Conservation (phyloP, 352 stramenopile genomes). For the Detonula confervacea region DNA sequence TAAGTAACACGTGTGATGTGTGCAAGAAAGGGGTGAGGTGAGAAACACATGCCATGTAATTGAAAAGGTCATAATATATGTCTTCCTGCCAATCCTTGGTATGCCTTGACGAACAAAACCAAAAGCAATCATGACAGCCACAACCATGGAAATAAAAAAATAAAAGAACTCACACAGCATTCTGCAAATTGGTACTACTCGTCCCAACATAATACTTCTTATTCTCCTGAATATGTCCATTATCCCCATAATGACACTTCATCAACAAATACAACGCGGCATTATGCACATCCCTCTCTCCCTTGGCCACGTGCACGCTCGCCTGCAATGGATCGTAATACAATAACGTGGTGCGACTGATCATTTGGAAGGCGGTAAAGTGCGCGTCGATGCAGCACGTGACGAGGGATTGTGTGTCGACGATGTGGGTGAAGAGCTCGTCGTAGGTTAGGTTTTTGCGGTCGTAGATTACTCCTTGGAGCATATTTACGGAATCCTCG, state of each 20-base stretch:
- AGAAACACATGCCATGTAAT: too few relatives aligned
- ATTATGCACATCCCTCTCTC: constrained; percentile 37
- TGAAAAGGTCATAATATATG: too few relatives aligned
- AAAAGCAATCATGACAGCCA: neutral
- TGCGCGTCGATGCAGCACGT: constrained; percentile 75
- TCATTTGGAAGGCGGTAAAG: constrained; percentile 69
- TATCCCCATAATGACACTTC: constrained; percentile 73
- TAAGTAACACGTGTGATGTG: too few relatives aligned
- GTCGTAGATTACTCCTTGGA: constrained; percentile 62
- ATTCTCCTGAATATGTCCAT: constrained; percentile 65
- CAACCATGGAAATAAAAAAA: neutral
- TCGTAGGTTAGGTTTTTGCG: constrained; percentile 70
- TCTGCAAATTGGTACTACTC: constrained; percentile 44
- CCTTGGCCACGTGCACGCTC: constrained; percentile 24
- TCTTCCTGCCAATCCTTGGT: too few relatives aligned
- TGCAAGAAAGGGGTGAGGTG: neutral
- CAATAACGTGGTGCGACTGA: constrained; percentile 39
- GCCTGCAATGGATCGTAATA: constrained; percentile 64
- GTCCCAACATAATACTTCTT: constrained; percentile 62
- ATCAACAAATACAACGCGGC: constrained; percentile 62
- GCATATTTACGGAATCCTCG: constrained; percentile 53
- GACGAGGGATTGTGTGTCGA: constrained; percentile 49
- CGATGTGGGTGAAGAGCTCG: constrained; percentile 62
- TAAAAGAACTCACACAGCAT: constrained; percentile 42
- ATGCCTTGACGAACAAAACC: too few relatives aligned